phyloP scores from a whole-genome alignment of 1,284 basidiomycete genomes.

The Leccinum discolor region DNA sequence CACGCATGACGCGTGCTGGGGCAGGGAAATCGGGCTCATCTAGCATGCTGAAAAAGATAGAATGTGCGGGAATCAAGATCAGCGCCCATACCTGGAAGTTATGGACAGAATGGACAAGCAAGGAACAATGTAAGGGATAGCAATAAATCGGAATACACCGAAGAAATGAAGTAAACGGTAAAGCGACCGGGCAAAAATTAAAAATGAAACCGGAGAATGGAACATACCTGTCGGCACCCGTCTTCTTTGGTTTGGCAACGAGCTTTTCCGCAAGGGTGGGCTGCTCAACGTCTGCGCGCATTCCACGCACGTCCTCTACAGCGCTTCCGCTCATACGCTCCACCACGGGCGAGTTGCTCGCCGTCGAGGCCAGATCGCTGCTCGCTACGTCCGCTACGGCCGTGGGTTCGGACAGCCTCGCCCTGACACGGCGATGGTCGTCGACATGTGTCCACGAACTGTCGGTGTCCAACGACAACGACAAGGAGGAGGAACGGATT shows the following conservation, averaged over 20 bases:
- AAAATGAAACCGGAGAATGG: neutral
- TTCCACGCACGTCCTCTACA: slow-evolving; percentile 23
- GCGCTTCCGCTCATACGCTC: slow-evolving; percentile 42
- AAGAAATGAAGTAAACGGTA: slow-evolving; percentile 1
- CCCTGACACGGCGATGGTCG: slow-evolving; percentile 29
- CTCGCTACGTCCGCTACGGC: slow-evolving; percentile 39
- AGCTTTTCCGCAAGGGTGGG: slow-evolving; percentile 60
- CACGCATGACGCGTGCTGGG: slow-evolving; percentile 62
- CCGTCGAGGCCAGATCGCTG: slow-evolving; percentile 57
- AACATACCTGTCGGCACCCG: slow-evolving; percentile 60
- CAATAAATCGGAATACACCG: neutral
- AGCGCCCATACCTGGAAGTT: slow-evolving; percentile 6
- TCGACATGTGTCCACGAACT: slow-evolving; percentile 52
- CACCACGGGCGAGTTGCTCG: slow-evolving; percentile 52
- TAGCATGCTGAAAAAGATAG: slow-evolving; percentile 50
- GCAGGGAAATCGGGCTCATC: slow-evolving; percentile 57
- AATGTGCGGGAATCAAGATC: slow-evolving; percentile 13
- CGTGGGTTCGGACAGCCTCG: slow-evolving; percentile 6
- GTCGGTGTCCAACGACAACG: slow-evolving; percentile 36
- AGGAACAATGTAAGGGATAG: neutral
- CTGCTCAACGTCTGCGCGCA: slow-evolving; percentile 25
- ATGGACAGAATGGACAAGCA: neutral
- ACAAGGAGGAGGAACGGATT: slow-evolving; percentile 8
- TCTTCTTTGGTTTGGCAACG: slow-evolving; percentile 59
- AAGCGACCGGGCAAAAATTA: neutral